These are phyloP conservation scores for Ogataea pini DNA, from an alignment of 805 yeast species.

Conservation along the genomic window DNA sequence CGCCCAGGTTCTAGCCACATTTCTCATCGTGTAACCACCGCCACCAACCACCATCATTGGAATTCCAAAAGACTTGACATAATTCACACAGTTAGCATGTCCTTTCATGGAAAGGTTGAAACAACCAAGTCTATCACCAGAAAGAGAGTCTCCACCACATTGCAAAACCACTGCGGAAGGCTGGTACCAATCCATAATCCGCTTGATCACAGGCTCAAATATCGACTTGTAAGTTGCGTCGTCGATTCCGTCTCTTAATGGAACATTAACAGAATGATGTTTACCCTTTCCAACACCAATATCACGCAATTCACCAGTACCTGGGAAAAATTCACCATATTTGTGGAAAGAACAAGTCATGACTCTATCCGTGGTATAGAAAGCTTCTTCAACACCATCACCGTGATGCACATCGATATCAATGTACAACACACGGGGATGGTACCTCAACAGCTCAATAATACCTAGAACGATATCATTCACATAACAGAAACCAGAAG, in stretches of 20 bases:
- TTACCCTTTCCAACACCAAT: conserved; percentile 84
- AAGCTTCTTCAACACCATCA: conserved; percentile 94
- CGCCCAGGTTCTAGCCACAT: conserved; percentile 94
- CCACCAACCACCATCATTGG: conserved; percentile 96
- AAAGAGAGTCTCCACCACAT: conserved; percentile 97
- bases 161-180: conserved; percentile 97
- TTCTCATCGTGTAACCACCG: conserved; percentile 97
- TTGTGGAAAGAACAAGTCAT: conserved; percentile 91
- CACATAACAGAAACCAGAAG: conserved; percentile 88
- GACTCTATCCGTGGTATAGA: conserved; percentile 86
- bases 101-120: conserved; percentile 92
- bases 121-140: conserved; percentile 94
- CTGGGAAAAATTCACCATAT: conserved; percentile 92
- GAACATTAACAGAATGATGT: conserved; percentile 81
- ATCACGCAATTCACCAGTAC: conserved; percentile 85
- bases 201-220: conserved; percentile 83
- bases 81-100: conserved; percentile 94
- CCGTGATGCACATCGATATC: conserved; percentile 95
- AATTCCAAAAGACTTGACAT: conserved; percentile 78
- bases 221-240: conserved; percentile 83
- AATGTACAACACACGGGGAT: conserved; percentile 82
- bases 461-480: conserved; percentile 89
- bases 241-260: conserved; percentile 90
- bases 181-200: conserved; percentile 81
- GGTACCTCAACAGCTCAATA: conserved; percentile 73